Conservation (phyloP, 768 basidiomycete species). For the Mycena kentingensis region DNA sequence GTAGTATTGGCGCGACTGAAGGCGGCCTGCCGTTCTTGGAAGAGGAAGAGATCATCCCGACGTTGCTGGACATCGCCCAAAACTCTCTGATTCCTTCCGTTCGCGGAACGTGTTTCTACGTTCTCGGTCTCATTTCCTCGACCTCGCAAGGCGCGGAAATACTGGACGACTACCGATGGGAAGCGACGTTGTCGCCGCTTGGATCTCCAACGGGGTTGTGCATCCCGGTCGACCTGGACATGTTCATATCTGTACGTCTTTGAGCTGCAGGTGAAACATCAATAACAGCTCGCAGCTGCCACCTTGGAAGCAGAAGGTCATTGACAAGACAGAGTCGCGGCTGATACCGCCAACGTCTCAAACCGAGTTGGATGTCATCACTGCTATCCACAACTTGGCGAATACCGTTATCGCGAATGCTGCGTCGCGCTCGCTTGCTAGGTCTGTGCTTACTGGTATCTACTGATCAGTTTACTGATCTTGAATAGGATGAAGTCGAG, state of each 20-base stretch:
- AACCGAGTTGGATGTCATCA: constrained; percentile 80
- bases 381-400: constrained; percentile 88
- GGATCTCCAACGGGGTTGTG: constrained; percentile 90
- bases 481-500: constrained; percentile 70
- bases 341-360: constrained; percentile 67
- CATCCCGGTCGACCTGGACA: constrained; percentile 80
- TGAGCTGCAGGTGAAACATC: background rate
- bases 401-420: constrained; percentile 96
- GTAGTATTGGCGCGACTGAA: constrained; percentile 88
- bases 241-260: constrained; percentile 72
- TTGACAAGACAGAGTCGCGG: constrained; percentile 44
- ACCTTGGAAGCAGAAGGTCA: constrained; percentile 53
- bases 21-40: constrained; percentile 94
- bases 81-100: constrained; percentile 88
- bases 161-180: constrained; percentile 91
- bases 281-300: constrained; percentile 55
- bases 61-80: constrained; percentile 88
- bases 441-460: constrained; percentile 46
- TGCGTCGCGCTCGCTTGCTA: constrained; percentile 86
- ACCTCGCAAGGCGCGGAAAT: constrained; percentile 93
- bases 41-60: constrained; percentile 91
- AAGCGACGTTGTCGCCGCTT: constrained; percentile 83
- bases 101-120: constrained; percentile 95
- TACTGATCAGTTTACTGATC: background rate
- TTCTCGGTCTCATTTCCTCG: constrained; percentile 88